Evolutionary conservation across 164 flowering plant species (phyloP), one percentile per base, ranked within the genome.

Genomic region (Macadamia integrifolia): DNA sequence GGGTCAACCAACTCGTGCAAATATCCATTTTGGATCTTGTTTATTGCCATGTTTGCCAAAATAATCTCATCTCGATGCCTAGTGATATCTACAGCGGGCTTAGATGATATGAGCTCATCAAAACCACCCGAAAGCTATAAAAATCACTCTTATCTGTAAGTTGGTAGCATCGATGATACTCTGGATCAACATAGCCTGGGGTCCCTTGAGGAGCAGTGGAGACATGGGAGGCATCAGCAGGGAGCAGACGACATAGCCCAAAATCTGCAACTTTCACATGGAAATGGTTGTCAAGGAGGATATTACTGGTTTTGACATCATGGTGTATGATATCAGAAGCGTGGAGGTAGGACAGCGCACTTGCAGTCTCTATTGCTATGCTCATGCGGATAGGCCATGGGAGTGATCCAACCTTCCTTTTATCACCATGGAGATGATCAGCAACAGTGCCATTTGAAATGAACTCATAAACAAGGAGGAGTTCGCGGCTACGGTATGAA

Each of bases 81-180:
- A 6, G 14, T 71, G 11, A 79, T 75, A 66, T 86, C 88, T 31
- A 86, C 84, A 1, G 88, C 87, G 6, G 83, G 87, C 81, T 71
- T 66, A 17, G 90, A 84, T 12, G 90, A 83, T 49, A 86, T 74
- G 6, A 86, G 87, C 76, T 86, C 88, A 46, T 50, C 5, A 86
- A 75, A 3, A 86, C 86, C 8, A 86, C 90, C 13, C 90, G 88
- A 58, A 86, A 86, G 73, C 90, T 86, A 42, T 84, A 86, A 6
- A 84, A 85, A 71, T 86, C 90, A 58, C 90, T 86, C 79, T 83
- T 86, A 10, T 74, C 77, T 0, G 90, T 83, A 6, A 86, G 86
- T 68, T 84, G 84, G 67, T 86, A 80, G 60, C 83, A 82, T 14
- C 77, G 82, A 65, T 83, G 77, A 69, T 86, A 86, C 56, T 86